These are phyloP conservation scores for Neofusicoccum ribis DNA, from an alignment of 2,329 filamentous ascomycete species.

Conservation along the genomic window DNA sequence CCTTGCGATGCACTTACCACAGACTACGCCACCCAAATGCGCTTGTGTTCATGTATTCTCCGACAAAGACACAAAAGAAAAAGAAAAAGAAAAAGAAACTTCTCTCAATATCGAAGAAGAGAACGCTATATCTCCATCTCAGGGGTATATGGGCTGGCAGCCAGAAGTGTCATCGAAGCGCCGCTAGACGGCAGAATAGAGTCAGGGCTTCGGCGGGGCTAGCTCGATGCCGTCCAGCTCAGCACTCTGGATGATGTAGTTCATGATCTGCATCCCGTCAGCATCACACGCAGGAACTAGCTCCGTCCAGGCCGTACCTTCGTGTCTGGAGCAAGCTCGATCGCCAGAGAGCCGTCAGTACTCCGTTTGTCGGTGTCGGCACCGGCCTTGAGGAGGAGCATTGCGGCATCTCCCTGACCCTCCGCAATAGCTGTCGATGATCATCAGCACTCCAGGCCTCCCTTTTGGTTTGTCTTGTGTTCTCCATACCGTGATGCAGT, in stretches of 20 bases:
- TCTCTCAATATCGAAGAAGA: background rate
- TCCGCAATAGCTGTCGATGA: constrained; percentile 65
- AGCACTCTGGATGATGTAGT: constrained; percentile 74
- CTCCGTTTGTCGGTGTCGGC: constrained; percentile 81
- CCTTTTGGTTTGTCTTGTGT: too few relatives aligned
- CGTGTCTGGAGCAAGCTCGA: constrained; percentile 82
- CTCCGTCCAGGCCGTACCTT: constrained; percentile 59
- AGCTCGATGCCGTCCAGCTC: constrained; percentile 82
- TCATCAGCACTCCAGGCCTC: background rate
- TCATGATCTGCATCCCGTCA: constrained; percentile 30
- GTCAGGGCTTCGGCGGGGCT: background rate
- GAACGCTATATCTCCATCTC: background rate
- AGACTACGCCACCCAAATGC: background rate
- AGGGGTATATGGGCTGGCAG: background rate
- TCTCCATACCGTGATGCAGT: constrained; percentile 67
- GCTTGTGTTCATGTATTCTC: too few relatives aligned
- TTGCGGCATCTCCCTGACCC: constrained; percentile 74
- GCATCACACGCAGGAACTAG: background rate
- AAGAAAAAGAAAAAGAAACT: too few relatives aligned
- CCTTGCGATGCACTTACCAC: background rate
- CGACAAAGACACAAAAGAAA: too few relatives aligned
- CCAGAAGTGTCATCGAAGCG: background rate
- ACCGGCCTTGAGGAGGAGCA: constrained; percentile 79
- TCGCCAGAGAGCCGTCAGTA: constrained; percentile 65
- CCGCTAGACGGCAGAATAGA: background rate